Percentiles rank a stretch among this genome's conserved stretches.
phyloP scores from a whole-genome alignment of 768 basidiomycete species.

The Pisolithus marmoratus region DNA sequence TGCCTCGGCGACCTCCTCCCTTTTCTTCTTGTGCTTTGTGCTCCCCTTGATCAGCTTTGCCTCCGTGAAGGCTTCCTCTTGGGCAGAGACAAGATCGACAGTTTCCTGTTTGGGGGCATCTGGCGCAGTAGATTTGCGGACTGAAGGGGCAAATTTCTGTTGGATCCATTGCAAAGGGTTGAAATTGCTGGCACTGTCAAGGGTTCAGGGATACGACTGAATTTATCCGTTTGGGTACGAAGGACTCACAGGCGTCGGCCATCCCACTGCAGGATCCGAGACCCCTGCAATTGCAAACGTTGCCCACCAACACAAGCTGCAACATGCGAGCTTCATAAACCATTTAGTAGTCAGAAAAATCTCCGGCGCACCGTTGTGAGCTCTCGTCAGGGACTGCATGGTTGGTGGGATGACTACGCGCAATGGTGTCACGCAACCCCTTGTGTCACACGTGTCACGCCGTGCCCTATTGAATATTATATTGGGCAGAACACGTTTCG shows the following conservation, averaged over 20 bases:
- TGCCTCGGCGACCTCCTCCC: conserved; percentile 3
- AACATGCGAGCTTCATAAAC: conserved; percentile 1
- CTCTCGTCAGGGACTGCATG: conserved; percentile 24
- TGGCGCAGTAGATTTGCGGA: conserved; percentile 40
- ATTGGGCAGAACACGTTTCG: conserved; percentile 15
- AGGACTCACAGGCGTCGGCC: conserved; percentile 41
- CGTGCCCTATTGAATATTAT: background rate
- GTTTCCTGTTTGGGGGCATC: conserved; percentile 36
- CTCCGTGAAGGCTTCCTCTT: conserved; percentile 39
- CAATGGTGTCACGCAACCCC: conserved; percentile 13
- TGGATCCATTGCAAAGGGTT: conserved; percentile 61
- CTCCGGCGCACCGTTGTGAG: conserved; percentile 11
- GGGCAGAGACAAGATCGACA: conserved; percentile 29
- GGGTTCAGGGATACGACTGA: conserved; percentile 1
- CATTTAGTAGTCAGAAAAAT: background rate
- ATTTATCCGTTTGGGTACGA: background rate
- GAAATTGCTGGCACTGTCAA: conserved; percentile 37
- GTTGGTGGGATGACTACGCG: conserved; percentile 8
- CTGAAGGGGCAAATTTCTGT: conserved; percentile 47
- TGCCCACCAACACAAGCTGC: conserved; percentile 10
- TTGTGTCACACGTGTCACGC: conserved; percentile 10
- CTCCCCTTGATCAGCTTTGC: conserved; percentile 11
- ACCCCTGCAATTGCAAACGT: conserved; percentile 7
- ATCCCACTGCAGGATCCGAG: conserved; percentile 21
- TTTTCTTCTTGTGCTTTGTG: conserved; percentile 13